These are phyloP conservation scores for Diaporthe sp. DNA, from an alignment of 2,329 filamentous ascomycete genomes.

Conservation along the genomic window DNA sequence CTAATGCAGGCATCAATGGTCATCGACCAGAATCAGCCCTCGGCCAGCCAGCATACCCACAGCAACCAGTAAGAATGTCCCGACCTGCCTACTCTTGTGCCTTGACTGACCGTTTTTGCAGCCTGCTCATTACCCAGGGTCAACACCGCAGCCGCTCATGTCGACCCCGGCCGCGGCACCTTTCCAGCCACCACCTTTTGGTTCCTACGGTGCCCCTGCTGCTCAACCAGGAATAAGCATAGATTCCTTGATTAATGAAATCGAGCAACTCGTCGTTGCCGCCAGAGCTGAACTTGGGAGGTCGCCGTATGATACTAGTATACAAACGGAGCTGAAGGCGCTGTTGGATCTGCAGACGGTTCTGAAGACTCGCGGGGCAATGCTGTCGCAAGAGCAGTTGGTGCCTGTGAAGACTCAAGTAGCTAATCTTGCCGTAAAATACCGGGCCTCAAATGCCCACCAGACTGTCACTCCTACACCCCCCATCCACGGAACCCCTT, in stretches of 20 bases:
- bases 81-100: background rate
- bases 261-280: conserved; percentile 81
- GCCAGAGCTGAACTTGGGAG: conserved; percentile 81
- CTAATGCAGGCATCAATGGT: conserved; percentile 53
- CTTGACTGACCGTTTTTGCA: conserved; percentile 42
- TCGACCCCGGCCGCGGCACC: conserved; percentile 54
- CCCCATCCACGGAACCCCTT: conserved; percentile 50
- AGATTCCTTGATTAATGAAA: conserved; percentile 85
- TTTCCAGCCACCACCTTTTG: conserved; percentile 58
- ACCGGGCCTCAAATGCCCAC: conserved; percentile 62
- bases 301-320: conserved; percentile 81
- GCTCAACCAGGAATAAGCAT: conserved; percentile 67
- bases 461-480: conserved; percentile 50
- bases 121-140: conserved; percentile 44
- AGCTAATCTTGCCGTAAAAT: conserved; percentile 78
- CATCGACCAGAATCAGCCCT: conserved; percentile 40
- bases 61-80: conserved; percentile 42
- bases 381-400: conserved; percentile 84
- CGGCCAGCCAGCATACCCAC: conserved; percentile 45
- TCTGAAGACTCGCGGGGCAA: conserved; percentile 75
- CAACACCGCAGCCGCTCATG: conserved; percentile 54
- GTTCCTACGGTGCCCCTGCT: conserved; percentile 56
- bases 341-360: conserved; percentile 87
- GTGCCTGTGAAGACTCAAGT: conserved; percentile 89
- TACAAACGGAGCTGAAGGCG: conserved; percentile 85